Percentiles rank a stretch among this genome's conserved stretches.
Evolutionary conservation across 768 basidiomycete genomes (phyloP).

Genomic region (Candolleomyces aberdarensis): DNA sequence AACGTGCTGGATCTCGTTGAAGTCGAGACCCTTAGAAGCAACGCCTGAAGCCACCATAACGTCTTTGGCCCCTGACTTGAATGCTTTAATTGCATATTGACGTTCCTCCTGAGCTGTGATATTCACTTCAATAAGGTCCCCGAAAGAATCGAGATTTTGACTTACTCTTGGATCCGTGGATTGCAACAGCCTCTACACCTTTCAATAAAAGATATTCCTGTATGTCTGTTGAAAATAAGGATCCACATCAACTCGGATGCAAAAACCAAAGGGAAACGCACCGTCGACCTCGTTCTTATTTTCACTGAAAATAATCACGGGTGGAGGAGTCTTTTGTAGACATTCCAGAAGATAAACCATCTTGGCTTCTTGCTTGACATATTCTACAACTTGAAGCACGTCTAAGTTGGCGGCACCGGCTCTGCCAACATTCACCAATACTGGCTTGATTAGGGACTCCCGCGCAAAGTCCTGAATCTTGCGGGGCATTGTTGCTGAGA

Average conservation of each 20-base stretch:
- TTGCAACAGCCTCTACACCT: slow-evolving; percentile 97
- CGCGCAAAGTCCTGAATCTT: slow-evolving; percentile 99
- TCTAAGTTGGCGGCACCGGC: slow-evolving; percentile 98
- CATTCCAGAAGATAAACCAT: slow-evolving; percentile 99
- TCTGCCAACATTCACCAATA: slow-evolving; percentile 96
- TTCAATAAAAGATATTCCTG: slow-evolving; percentile 96
- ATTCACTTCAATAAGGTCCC: not conserved
- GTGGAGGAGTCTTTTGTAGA: slow-evolving; percentile 96
- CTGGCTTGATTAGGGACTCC: slow-evolving; percentile 90
- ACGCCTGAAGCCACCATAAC: slow-evolving; percentile 99
- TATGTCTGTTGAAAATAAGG: slow-evolving; percentile 62
- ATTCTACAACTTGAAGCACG: slow-evolving; percentile 95
- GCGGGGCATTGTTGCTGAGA: slow-evolving; percentile 98
- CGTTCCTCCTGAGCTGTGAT: slow-evolving; percentile 91
- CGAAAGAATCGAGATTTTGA: slow-evolving; percentile 2
- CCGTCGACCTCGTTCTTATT: slow-evolving; percentile 99
- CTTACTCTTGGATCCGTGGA: slow-evolving; percentile 95
- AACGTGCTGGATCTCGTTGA: slow-evolving; percentile 98
- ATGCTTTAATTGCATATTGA: slow-evolving; percentile 97
- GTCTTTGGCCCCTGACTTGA: slow-evolving; percentile 96
- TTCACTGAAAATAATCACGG: slow-evolving; percentile 96
- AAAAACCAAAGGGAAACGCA: slow-evolving; percentile 28
- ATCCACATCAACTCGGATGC: no score
- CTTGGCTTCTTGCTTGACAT: slow-evolving; percentile 99
- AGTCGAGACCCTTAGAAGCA: slow-evolving; percentile 97